A percentile compares a stretch with the other conserved stretches of the same genome.
Evolutionary conservation across 1,284 basidiomycete genomes (phyloP).

Genomic region (Hemileia vastatrix): DNA sequence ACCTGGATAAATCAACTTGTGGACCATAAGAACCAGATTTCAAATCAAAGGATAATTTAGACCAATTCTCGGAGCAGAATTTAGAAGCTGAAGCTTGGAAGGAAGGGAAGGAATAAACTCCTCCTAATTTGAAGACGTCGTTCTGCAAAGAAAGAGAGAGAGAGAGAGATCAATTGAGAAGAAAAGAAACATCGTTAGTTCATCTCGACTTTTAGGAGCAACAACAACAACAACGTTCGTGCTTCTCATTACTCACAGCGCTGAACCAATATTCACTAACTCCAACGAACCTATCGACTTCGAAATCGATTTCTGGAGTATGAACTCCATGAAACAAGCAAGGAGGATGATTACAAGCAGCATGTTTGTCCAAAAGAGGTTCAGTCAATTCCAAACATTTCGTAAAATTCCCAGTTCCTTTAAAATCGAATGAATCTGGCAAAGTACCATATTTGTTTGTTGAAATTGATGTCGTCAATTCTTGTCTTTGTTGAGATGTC

Average conservation of each 20-base stretch:
- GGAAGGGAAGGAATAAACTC: slow-evolving; percentile 39
- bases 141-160: too few species aligned
- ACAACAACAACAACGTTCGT: too few species aligned
- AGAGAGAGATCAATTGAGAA: too few species aligned
- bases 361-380: slow-evolving; percentile 39
- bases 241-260: neutral
- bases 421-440: neutral
- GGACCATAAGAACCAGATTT: slow-evolving; percentile 31
- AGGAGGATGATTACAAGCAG: slow-evolving; percentile 36
- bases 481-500: slow-evolving; percentile 10
- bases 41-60: too few species aligned
- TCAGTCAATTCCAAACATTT: slow-evolving; percentile 34
- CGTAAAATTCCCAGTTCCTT: slow-evolving; percentile 37
- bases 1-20: slow-evolving; percentile 35
- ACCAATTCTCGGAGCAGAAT: slow-evolving; percentile 38
- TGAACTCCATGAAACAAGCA: slow-evolving; percentile 45
- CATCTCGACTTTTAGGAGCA: neutral
- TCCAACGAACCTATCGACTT: slow-evolving; percentile 41
- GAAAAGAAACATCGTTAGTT: neutral
- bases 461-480: slow-evolving; percentile 19
- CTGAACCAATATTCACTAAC: slow-evolving; percentile 44
- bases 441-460: neutral
- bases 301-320: slow-evolving; percentile 41
- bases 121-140: slow-evolving; percentile 41
- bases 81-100: slow-evolving; percentile 39